Evolutionary conservation across 2,329 filamentous ascomycete species (phyloP), one percentile per base, ranked within the genome.

Genomic region (Lachnellula cervina): DNA sequence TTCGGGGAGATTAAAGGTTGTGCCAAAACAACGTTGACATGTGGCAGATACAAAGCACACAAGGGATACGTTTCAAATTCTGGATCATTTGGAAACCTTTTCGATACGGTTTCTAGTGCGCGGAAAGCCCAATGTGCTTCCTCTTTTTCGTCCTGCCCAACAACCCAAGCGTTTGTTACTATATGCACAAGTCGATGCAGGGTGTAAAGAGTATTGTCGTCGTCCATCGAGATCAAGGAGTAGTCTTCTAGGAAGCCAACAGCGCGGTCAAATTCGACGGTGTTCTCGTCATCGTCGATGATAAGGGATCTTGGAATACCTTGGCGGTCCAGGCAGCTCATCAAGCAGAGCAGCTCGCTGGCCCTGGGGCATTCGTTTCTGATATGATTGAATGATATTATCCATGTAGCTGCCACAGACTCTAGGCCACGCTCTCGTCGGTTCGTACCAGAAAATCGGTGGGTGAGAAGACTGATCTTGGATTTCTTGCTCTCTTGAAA

Each of bases 321-420:
- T 54, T 66, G 60, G 4, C 57, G 51, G 54, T 66, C 62, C 5
- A 65, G 46, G 38, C 62, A 50, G 50, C 50, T 40, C 54, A 67
- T 65, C 1, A 66, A 46, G 11, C 58, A 63, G 8, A 66, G 34
- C 11, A 66, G 47, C 7, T 59, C 37, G 3, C 57, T 52, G 51
- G 63, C 59, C 38, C 19, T 9, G 17, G 58, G 58, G 1, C 54
- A 60, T 8, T 65, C 52, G 28, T 61, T 55, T 1, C 59, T 55
- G 40, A 78, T 73, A n/a, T 73, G 58, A 11, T 71, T 59, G 49
- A 72, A 72, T 0, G 69, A 70, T 7, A 71, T 63, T 45, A 71
- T 68, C 71, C 69, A 76, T 0, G 72, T 74, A 0, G 55, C 48
- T 2, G 72, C 64, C 1, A 76, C 61, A 1, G 72, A 69, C 50